Evolutionary conservation across 768 basidiomycete species (phyloP).

Genomic region (Lactarius deliciosus): DNA sequence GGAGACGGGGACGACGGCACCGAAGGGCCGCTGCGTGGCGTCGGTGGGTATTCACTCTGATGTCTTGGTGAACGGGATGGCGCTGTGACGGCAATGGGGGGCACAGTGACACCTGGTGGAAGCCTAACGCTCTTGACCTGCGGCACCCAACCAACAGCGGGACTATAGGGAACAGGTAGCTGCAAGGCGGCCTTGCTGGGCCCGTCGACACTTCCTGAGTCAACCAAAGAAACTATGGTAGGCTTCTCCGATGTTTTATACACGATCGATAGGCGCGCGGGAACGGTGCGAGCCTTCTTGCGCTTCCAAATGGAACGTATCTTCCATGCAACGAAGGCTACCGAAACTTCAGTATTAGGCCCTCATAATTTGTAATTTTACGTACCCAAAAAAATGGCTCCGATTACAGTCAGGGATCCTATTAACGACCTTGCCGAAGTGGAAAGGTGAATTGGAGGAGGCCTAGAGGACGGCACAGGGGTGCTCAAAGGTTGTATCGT

Average conservation of each 20-base stretch:
- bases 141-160: slow-evolving; percentile 23
- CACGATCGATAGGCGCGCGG: background rate
- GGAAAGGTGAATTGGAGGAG: slow-evolving; percentile 20
- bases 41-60: slow-evolving; percentile 14
- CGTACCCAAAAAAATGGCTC: slow-evolving; percentile 34
- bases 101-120: slow-evolving; percentile 20
- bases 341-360: background rate
- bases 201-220: slow-evolving; percentile 1
- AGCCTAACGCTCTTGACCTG: slow-evolving; percentile 25
- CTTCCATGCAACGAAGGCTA: slow-evolving; percentile 28
- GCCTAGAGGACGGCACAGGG: background rate
- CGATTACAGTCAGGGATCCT: slow-evolving; percentile 33
- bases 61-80: slow-evolving; percentile 29
- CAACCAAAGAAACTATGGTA: background rate
- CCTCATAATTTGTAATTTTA: background rate
- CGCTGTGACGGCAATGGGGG: slow-evolving; percentile 35
- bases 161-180: background rate
- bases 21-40: slow-evolving; percentile 15
- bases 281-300: slow-evolving; percentile 1
- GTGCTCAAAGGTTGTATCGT: slow-evolving; percentile 7
- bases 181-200: slow-evolving; percentile 2
- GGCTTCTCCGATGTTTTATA: slow-evolving; percentile 11
- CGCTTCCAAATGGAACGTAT: slow-evolving; percentile 25
- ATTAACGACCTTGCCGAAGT: slow-evolving; percentile 33
- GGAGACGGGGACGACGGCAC: slow-evolving; percentile 11